Percentiles rank a stretch among this genome's conserved stretches.
Evolutionary conservation across 306 rosid species (phyloP).

Genomic region (Parietaria judaica): DNA sequence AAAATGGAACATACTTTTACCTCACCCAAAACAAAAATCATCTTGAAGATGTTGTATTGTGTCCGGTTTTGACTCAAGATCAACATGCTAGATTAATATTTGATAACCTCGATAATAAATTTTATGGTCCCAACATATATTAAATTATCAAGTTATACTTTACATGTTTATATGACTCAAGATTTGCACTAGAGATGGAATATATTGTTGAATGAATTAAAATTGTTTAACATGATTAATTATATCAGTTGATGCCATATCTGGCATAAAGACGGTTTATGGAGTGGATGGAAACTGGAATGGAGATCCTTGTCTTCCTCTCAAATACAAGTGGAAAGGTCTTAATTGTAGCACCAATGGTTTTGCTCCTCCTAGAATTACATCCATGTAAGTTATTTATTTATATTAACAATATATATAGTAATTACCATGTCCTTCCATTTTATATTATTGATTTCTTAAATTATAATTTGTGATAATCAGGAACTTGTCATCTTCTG

Average conservation of each 20-base stretch:
- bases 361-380: conserved; percentile 25
- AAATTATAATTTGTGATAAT: not conserved
- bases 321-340: conserved; percentile 32
- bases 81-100: no score
- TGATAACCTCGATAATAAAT: no score
- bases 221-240: not conserved
- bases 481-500: conserved; percentile 12
- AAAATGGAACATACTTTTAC: no score
- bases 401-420: no score
- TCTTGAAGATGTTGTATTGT: no score
- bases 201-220: not conserved
- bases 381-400: conserved; percentile 27
- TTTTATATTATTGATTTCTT: not conserved
- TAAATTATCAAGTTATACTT: not conserved
- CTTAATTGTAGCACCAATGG: conserved; percentile 25
- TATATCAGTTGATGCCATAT: conserved; percentile 33
- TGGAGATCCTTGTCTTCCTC: conserved; percentile 48
- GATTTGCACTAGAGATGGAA: no score
- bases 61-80: no score
- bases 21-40: not conserved
- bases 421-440: no score
- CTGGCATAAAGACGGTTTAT: conserved; percentile 21
- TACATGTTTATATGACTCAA: no score
- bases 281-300: conserved; percentile 30
- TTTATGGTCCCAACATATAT: not conserved